Conservation (phyloP, 148 eudicot species). For the Rhododendron simsii region DNA sequence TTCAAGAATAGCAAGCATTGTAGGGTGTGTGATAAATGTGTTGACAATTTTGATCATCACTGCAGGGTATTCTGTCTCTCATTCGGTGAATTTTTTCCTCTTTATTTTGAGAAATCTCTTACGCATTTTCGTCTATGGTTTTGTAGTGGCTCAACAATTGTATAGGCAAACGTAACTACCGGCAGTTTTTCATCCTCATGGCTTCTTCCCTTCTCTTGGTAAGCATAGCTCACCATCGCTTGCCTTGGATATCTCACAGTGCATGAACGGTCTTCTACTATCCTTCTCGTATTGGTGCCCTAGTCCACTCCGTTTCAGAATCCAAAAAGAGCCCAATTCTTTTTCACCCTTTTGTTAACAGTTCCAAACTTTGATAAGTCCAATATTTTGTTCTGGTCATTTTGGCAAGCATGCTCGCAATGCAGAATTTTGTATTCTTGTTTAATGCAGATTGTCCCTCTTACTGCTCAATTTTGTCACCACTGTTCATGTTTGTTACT, state of each 20-base stretch:
- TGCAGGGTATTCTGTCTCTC: constrained; percentile 71
- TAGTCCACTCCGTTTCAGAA: neutral
- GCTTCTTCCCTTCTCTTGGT: constrained; percentile 87
- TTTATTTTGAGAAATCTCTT: constrained; percentile 4
- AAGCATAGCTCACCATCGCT: constrained; percentile 24
- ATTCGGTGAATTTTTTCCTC: neutral
- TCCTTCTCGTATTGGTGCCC: neutral
- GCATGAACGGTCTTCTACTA: neutral
- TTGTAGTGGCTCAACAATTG: constrained; percentile 64
- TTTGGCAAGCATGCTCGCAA: neutral
- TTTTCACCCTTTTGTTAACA: neutral
- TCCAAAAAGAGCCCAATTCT: neutral
- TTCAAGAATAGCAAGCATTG: constrained; percentile 99
- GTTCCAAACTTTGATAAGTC: neutral
- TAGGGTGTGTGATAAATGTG: constrained; percentile 99
- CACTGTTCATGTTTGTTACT: neutral
- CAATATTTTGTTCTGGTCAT: neutral
- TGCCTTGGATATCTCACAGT: neutral
- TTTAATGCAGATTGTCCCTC: neutral
- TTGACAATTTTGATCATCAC: constrained; percentile 88
- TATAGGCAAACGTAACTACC: constrained; percentile 73
- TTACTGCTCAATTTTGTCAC: neutral
- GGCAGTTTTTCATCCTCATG: constrained; percentile 94
- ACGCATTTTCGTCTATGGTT: neutral
- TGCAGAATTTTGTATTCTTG: neutral